These are phyloP conservation scores for Metschnikowia bowlesiae DNA, from an alignment of 805 yeast species.

Conservation along the genomic window DNA sequence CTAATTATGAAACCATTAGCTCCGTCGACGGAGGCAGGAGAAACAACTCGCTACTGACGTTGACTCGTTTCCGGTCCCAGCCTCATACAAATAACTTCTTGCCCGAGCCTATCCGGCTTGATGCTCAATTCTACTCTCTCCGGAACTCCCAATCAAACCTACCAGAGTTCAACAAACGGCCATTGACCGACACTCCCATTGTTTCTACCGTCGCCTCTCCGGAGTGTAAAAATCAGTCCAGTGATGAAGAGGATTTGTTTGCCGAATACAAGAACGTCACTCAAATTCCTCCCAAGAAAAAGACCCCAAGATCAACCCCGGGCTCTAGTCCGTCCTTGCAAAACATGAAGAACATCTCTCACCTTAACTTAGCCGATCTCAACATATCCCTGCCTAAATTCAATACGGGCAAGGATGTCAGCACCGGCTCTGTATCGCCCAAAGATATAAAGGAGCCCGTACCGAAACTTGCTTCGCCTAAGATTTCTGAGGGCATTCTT, in stretches of 20 bases:
- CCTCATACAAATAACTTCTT: slow-evolving; percentile 14
- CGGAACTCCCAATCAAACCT: slow-evolving; percentile 19
- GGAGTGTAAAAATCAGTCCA: slow-evolving; percentile 24
- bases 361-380: slow-evolving; percentile 35
- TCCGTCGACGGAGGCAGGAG: neutral
- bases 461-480: slow-evolving; percentile 6
- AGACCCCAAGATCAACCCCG: neutral
- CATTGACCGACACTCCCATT: slow-evolving; percentile 71
- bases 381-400: slow-evolving; percentile 13
- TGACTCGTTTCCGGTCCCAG: slow-evolving; percentile 14
- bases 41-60: slow-evolving; percentile 9
- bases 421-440: slow-evolving; percentile 22
- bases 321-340: slow-evolving; percentile 13
- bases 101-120: slow-evolving; percentile 14
- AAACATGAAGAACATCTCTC: slow-evolving; percentile 36
- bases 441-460: slow-evolving; percentile 10
- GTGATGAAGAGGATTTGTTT: slow-evolving; percentile 25
- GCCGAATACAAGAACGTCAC: slow-evolving; percentile 7
- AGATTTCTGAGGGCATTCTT: neutral
- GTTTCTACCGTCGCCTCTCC: slow-evolving; percentile 58
- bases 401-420: slow-evolving; percentile 3
- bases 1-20: neutral
- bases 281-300: slow-evolving; percentile 4
- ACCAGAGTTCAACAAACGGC: slow-evolving; percentile 66
- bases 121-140: slow-evolving; percentile 10